A percentile compares a stretch with the other conserved stretches of the same genome.
Evolutionary conservation across 371 early-diverging fungal genomes (phyloP).

Genomic region (Furculomyces boomerangus): DNA sequence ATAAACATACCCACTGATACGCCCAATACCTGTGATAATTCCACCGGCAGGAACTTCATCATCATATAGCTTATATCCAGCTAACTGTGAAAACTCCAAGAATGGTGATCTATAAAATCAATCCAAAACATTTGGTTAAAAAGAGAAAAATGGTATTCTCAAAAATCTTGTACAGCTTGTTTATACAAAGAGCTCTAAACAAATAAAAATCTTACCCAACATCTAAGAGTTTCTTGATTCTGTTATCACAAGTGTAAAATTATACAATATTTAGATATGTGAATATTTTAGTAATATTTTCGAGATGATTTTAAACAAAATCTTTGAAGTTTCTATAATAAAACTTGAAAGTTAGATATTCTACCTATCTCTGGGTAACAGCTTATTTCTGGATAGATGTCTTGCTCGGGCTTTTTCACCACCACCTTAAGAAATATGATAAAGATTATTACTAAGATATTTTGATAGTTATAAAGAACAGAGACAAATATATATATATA

Average conservation of each 20-base stretch:
- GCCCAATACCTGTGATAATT: slow-evolving; percentile 91
- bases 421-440: slow-evolving; percentile 49
- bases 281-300: background rate
- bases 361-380: slow-evolving; percentile 81
- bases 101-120: slow-evolving; percentile 53
- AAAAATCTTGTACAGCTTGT: slow-evolving; percentile 4
- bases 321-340: background rate
- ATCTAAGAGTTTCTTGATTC: slow-evolving; percentile 70
- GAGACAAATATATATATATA: too few species aligned
- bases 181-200: background rate
- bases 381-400: slow-evolving; percentile 74
- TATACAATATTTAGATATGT: background rate
- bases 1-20: slow-evolving; percentile 41
- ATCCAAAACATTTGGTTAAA: background rate
- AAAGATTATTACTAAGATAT: too few species aligned
- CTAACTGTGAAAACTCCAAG: slow-evolving; percentile 87
- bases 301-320: too few species aligned
- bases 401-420: slow-evolving; percentile 73
- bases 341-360: background rate
- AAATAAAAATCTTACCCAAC: slow-evolving; percentile 35
- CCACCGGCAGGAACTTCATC: slow-evolving; percentile 83
- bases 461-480: too few species aligned
- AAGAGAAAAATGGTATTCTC: background rate
- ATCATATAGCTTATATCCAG: slow-evolving; percentile 77
- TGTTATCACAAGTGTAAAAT: slow-evolving; percentile 7